Evolutionary conservation across 73 alveolate genomes (phyloP).

Genomic region (Vitrella brassicaformis): DNA sequence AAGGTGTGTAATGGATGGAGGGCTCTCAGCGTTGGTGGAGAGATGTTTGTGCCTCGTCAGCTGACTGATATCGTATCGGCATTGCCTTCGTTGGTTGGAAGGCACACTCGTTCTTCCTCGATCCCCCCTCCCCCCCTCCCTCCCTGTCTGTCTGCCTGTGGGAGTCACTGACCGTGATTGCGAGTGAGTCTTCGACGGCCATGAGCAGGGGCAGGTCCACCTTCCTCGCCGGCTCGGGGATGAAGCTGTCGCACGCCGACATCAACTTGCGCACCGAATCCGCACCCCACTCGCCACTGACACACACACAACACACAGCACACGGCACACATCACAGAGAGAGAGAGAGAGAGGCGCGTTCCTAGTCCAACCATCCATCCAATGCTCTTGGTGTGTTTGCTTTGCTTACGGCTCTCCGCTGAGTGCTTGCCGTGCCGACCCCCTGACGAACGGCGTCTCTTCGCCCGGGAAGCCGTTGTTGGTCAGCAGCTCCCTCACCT

Average conservation of each 20-base stretch:
- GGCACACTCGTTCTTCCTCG: neutral
- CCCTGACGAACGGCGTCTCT: constrained; percentile 36
- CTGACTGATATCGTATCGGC: no score
- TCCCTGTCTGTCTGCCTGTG: neutral
- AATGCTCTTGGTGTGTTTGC: no score
- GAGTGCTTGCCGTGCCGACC: no score
- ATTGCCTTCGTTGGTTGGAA: neutral
- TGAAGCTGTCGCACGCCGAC: constrained; percentile 26
- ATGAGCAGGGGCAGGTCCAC: constrained; percentile 34
- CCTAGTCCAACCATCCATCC: no score
- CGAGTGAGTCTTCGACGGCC: constrained; percentile 36
- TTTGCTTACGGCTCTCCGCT: no score
- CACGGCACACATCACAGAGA: no score
- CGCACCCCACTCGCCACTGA: constrained; percentile 26
- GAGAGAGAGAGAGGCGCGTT: no score
- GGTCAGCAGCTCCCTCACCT: constrained; percentile 4
- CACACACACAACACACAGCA: no score
- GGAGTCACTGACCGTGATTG: constrained; percentile 9
- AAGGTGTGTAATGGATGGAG: no score
- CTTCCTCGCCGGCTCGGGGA: constrained; percentile 35
- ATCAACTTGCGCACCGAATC: constrained; percentile 34
- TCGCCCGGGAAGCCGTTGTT: constrained; percentile 35
- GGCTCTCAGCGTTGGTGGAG: no score
- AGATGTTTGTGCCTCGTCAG: neutral
- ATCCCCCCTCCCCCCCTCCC: neutral